Evolutionary conservation across 441 rosid species (phyloP), one percentile per base, ranked within the genome.

Genomic region (Adansonia grandidieri): DNA sequence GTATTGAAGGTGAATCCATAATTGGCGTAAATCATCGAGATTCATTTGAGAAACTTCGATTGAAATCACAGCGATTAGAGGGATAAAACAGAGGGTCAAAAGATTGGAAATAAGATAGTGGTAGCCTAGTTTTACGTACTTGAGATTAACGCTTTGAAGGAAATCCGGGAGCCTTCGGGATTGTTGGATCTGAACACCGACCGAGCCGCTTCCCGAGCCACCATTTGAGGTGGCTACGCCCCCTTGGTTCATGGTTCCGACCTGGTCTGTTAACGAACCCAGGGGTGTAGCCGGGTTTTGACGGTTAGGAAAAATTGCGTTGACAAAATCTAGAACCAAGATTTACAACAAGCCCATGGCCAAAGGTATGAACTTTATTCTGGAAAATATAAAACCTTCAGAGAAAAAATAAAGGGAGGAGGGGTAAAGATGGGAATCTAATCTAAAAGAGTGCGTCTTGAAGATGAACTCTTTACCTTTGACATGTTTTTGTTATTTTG

Each of bases 101-200:
- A 92, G 80, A 82, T 91, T 86, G 14, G 89, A 85, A 84, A 91
- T 86, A 10, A 91, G 73, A 82, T 88, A 89, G 77, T 91, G 91
- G 75, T 92, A 92, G 14, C 97, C 93, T 56, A 92, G 68, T 79
- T 91, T 91, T 9, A 91, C 93, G 77, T 92, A 86, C 89, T 91
- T 89, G 84, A 92, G 93, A 81, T 92, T 92, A 58, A 91, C 97
- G 82, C 93, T 89, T 76, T 89, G 95, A 42, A 89, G 87, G 86
- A 91, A 92, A 80, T 92, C 93, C 1, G 97, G 95, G 2, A 92
- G 81, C 61, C 84, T 74, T 64, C 87, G 87, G 28, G 76, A 15
- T 22, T 87, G 89, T 9, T 89, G 90, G 87, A 90, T 84, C 84
- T 87, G 93, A 48, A 90, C 90, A 6, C 89, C 91, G 13, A 85